phyloP scores from a whole-genome alignment of 1,284 basidiomycete species.

The Papiliotrema fonsecae region DNA sequence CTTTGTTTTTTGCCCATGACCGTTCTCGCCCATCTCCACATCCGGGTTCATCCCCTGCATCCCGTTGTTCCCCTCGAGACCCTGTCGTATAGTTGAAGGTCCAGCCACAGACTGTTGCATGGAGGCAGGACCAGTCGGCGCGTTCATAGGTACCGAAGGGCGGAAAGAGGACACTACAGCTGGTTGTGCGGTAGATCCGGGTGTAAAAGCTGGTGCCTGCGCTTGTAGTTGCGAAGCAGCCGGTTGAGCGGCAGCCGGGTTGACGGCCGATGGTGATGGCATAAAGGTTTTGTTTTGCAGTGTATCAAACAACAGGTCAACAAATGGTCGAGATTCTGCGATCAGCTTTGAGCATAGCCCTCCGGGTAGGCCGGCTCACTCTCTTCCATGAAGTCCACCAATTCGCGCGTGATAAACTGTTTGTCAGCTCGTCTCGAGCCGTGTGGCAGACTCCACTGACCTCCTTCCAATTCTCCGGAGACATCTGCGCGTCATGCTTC shows the following conservation, averaged over 20 bases:
- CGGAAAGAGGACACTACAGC: slow-evolving; percentile 25
- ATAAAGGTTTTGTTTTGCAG: slow-evolving; percentile 76
- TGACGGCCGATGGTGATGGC: slow-evolving; percentile 44
- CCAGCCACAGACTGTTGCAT: slow-evolving; percentile 15
- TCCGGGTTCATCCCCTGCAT: slow-evolving; percentile 8
- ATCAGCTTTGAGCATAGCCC: not conserved
- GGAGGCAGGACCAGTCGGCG: slow-evolving; percentile 3
- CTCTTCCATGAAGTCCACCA: slow-evolving; percentile 88
- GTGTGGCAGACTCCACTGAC: slow-evolving; percentile 33
- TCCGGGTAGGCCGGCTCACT: slow-evolving; percentile 51
- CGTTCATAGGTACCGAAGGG: slow-evolving; percentile 8
- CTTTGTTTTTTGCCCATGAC: slow-evolving; percentile 10
- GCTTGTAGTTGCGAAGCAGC: slow-evolving; percentile 29
- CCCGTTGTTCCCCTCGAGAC: no score
- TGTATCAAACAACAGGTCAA: slow-evolving; percentile 75
- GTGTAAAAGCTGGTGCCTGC: slow-evolving; percentile 19
- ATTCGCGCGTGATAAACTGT: slow-evolving; percentile 62
- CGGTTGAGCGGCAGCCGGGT: slow-evolving; percentile 10
- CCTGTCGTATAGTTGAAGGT: slow-evolving; percentile 14
- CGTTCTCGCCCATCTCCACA: slow-evolving; percentile 21
- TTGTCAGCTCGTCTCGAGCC: not conserved
- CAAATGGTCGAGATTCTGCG: slow-evolving; percentile 68
- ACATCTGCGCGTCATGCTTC: slow-evolving; percentile 69
- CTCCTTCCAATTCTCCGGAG: slow-evolving; percentile 74
- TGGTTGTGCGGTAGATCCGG: slow-evolving; percentile 17